These are phyloP conservation scores for Aspergillus piperis DNA, from an alignment of 2,329 filamentous ascomycete species.

Conservation along the genomic window DNA sequence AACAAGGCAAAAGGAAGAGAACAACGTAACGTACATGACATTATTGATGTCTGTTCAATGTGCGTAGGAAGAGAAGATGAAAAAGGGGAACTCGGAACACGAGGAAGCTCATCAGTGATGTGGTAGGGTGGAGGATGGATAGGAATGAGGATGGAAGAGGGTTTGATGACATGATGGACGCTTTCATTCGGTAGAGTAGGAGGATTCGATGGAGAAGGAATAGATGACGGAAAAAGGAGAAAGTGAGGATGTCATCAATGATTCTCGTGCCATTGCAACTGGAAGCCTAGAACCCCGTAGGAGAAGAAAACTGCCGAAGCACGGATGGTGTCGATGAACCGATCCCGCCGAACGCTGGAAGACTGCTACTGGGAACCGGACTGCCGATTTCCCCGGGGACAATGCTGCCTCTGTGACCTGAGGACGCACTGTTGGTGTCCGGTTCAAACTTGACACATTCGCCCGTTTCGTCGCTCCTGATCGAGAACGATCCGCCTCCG, in stretches of 20 bases:
- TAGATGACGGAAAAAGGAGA: background rate
- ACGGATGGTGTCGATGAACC: constrained; percentile 31
- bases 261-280: constrained; percentile 15
- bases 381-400: constrained; percentile 70
- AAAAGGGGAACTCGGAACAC: background rate
- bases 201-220: no score
- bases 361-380: constrained; percentile 55
- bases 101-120: constrained; percentile 7
- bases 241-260: constrained; percentile 11
- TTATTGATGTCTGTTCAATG: constrained; percentile 12
- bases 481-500: constrained; percentile 84
- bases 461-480: constrained; percentile 55
- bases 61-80: background rate
- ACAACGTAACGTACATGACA: constrained; percentile 13
- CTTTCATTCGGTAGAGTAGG: no score
- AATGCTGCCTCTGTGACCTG: constrained; percentile 45
- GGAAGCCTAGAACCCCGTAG: constrained; percentile 38
- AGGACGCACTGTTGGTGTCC: constrained; percentile 49
- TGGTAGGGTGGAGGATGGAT: constrained; percentile 20
- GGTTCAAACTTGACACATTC: constrained; percentile 54
- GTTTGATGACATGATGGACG: constrained; percentile 15
- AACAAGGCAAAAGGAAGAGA: background rate
- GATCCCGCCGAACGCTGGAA: constrained; percentile 42
- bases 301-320: constrained; percentile 42
- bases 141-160: constrained; percentile 12